Evolutionary conservation across 768 basidiomycete species (phyloP).

Genomic region (Royoungia palumana): DNA sequence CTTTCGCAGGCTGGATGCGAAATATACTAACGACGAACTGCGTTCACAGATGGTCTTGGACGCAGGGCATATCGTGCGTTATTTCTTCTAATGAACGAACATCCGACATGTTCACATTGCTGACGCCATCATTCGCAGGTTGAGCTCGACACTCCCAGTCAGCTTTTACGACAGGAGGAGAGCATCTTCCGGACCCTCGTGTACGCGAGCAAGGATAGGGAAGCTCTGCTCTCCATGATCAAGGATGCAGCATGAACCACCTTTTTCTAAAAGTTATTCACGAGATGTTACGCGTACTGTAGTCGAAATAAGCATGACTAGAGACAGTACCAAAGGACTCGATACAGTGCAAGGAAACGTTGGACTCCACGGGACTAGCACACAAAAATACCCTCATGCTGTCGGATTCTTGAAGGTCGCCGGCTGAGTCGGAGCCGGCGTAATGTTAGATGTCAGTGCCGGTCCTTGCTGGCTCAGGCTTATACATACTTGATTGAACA

Average conservation of each 20-base stretch:
- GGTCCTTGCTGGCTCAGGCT: no score
- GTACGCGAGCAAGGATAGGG: conserved; percentile 6
- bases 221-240: conserved; percentile 1
- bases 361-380: no score
- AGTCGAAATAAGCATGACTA: no score
- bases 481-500: no score
- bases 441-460: no score
- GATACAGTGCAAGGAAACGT: no score
- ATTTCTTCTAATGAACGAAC: background rate
- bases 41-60: conserved; percentile 8
- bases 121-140: background rate
- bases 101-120: background rate
- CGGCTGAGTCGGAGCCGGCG: no score
- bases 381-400: no score
- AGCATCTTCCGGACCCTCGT: conserved; percentile 2
- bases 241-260: background rate
- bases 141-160: conserved; percentile 3
- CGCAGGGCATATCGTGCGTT: conserved; percentile 6
- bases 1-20: no score
- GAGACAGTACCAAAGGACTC: no score
- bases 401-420: no score
- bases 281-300: conserved; percentile 8
- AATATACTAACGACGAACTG: background rate
- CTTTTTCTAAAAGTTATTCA: conserved; percentile 2
- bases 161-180: conserved; percentile 1